Percentiles rank a stretch among this genome's conserved stretches.
phyloP scores from a whole-genome alignment of 2,329 filamentous ascomycete genomes.

The Colletotrichum limetticola region DNA sequence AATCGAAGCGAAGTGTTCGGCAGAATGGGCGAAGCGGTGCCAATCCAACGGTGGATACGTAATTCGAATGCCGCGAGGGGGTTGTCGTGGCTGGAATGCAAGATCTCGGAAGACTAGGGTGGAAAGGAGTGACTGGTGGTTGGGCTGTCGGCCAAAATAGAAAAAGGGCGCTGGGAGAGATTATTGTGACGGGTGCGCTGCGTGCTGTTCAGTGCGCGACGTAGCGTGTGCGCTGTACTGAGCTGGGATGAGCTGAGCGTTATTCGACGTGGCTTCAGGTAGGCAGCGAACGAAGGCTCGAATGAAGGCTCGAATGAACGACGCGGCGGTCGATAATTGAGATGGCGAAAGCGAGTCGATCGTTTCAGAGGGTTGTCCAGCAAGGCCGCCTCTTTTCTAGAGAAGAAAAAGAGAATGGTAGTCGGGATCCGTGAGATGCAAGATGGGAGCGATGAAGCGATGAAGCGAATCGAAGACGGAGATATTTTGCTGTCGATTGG shows the following conservation, averaged over 20 bases:
- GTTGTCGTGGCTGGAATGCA: constrained; percentile 33
- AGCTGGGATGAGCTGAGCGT: neutral
- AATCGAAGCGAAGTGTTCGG: neutral
- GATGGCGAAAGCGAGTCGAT: constrained; percentile 16
- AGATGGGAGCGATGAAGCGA: neutral
- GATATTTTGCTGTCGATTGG: constrained; percentile 1
- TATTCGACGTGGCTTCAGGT: neutral
- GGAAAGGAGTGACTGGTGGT: constrained; percentile 35
- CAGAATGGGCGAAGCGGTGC: neutral
- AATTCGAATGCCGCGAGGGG: constrained; percentile 28
- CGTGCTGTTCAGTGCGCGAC: constrained; percentile 8
- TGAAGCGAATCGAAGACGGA: constrained; percentile 21
- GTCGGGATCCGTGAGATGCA: constrained; percentile 4
- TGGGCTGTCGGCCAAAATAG: constrained; percentile 14
- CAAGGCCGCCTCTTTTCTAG: constrained; percentile 31
- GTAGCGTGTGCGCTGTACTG: constrained; percentile 15
- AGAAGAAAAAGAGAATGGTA: constrained; percentile 24
- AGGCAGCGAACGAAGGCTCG: constrained; percentile 11
- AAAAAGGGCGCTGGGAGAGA: constrained; percentile 8
- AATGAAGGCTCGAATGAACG: neutral
- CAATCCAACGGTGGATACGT: constrained; percentile 13
- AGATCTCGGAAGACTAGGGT: constrained; percentile 11
- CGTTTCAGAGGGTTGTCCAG: constrained; percentile 35
- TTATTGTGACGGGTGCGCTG: constrained; percentile 12
- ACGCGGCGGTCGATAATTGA: neutral